Percentiles rank a stretch among this genome's conserved stretches.
These are phyloP conservation scores for Paracamarosporium sp. DNA, from an alignment of 2,329 filamentous ascomycete genomes.

Conservation along the genomic window DNA sequence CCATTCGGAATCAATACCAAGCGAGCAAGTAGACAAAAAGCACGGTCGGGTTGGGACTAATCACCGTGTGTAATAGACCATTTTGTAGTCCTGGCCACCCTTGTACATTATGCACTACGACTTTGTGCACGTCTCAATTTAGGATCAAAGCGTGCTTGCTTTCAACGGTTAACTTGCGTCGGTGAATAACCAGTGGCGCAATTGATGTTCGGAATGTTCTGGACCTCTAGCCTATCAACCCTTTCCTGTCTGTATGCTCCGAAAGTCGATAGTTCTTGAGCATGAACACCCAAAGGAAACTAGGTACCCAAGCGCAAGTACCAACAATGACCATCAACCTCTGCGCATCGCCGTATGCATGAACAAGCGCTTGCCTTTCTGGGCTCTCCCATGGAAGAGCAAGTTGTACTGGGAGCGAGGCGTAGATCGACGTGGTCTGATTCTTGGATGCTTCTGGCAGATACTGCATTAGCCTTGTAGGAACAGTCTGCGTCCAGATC, in stretches of 20 bases:
- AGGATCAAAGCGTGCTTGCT: not conserved
- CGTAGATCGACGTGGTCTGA: constrained; percentile 12
- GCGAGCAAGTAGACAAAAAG: not conserved
- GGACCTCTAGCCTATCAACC: constrained; percentile 2
- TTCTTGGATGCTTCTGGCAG: too few species aligned
- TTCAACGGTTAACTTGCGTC: not conserved
- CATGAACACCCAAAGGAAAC: constrained; percentile 28
- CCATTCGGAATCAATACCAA: not conserved
- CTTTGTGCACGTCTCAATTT: not conserved
- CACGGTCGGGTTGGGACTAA: too few species aligned
- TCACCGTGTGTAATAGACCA: not conserved
- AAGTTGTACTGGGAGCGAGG: constrained; percentile 61
- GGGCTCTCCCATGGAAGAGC: constrained; percentile 56
- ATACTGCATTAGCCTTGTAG: too few species aligned
- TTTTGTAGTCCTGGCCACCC: not conserved
- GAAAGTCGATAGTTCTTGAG: constrained; percentile 28
- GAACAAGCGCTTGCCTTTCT: constrained; percentile 48
- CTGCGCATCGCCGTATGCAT: constrained; percentile 41
- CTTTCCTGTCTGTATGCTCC: constrained; percentile 11
- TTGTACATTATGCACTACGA: not conserved
- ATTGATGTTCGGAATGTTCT: not conserved
- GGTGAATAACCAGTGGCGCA: not conserved
- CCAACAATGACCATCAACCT: constrained; percentile 38
- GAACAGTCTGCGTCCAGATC: too few species aligned
- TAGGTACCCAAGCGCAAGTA: constrained; percentile 30